These are phyloP conservation scores for Acacia confusa DNA, from an alignment of 306 rosid species.

Conservation along the genomic window DNA sequence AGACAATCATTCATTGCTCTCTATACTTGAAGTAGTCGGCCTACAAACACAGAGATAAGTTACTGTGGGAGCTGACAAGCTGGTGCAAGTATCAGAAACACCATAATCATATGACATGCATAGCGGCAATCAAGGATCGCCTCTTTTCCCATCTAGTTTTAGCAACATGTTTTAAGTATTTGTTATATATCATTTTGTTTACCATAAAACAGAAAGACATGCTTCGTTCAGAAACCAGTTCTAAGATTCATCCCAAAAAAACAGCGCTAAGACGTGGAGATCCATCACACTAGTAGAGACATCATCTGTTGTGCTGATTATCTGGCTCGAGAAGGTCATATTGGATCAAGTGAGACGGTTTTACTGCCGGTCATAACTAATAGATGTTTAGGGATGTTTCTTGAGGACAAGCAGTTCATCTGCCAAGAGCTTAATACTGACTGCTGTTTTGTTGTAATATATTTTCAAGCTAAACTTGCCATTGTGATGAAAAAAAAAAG, in stretches of 20 bases:
- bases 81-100: constrained; percentile 6
- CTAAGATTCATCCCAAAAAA: not conserved
- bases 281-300: no score
- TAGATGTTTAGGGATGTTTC: no score
- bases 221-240: not conserved
- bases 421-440: no score
- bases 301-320: no score
- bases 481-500: no score
- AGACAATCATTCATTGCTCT: constrained; percentile 26
- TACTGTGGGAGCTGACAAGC: constrained; percentile 10
- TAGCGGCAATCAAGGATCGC: not conserved
- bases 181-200: not conserved
- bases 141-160: constrained; percentile 15
- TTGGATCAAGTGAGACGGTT: no score
- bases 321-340: no score
- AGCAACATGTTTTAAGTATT: constrained; percentile 4
- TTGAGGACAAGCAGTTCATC: no score
- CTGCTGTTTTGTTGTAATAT: no score
- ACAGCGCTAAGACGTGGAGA: not conserved
- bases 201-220: not conserved
- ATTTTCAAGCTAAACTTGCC: no score
- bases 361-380: no score
- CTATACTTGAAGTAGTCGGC: not conserved
- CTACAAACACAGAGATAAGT: not conserved
- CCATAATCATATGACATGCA: constrained; percentile 13